Evolutionary conservation across 768 basidiomycete genomes (phyloP).

Genomic region (Tulasnella calospora): DNA sequence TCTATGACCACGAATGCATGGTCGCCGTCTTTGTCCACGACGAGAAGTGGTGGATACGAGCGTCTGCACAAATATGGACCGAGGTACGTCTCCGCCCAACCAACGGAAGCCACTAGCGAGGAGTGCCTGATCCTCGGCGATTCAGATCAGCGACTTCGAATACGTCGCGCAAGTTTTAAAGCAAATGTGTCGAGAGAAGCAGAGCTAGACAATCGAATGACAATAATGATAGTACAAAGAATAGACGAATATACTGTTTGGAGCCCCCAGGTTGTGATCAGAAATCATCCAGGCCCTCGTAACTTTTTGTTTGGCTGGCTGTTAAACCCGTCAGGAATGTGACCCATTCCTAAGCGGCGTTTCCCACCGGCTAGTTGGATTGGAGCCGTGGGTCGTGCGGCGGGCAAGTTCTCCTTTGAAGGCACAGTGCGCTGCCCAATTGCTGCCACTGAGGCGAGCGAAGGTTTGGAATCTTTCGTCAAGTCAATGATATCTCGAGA

Average conservation of each 20-base stretch:
- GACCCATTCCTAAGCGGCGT: conserved; percentile 19
- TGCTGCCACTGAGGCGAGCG: not conserved
- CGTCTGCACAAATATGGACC: conserved; percentile 27
- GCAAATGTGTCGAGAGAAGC: not conserved
- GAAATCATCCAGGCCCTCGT: not conserved
- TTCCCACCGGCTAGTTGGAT: conserved; percentile 20
- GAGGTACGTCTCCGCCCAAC: conserved; percentile 22
- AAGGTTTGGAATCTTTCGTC: not conserved
- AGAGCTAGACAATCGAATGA: not conserved
- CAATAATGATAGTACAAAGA: not conserved
- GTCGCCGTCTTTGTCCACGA: conserved; percentile 23
- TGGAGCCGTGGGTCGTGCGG: not conserved
- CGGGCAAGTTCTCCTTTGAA: not conserved
- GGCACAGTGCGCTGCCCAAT: not conserved
- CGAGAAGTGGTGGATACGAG: conserved; percentile 26
- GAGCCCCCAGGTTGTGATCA: not conserved
- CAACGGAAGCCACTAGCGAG: not conserved
- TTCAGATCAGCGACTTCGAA: conserved; percentile 26
- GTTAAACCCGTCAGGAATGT: conserved; percentile 10
- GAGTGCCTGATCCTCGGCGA: not conserved
- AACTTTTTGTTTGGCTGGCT: conserved; percentile 6
- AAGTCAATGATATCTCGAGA: not conserved
- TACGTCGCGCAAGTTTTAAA: conserved; percentile 15
- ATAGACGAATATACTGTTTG: not conserved
- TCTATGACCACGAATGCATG: conserved; percentile 4